Percentiles rank a stretch among this genome's conserved stretches.
Evolutionary conservation across 768 basidiomycete species (phyloP).

Genomic region (Lentinula lateritia): DNA sequence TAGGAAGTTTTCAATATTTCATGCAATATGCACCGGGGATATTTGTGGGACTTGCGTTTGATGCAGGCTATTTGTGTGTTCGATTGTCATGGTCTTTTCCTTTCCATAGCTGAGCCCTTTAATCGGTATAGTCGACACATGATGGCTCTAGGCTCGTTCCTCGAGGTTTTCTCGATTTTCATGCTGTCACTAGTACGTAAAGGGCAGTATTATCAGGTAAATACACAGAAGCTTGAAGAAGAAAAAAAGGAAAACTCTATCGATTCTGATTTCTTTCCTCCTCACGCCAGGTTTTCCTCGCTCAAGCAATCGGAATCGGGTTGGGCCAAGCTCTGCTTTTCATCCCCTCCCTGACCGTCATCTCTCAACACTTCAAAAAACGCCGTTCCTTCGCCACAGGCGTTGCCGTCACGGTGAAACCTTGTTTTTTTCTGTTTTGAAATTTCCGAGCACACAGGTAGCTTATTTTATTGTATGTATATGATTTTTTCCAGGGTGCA

Average conservation of each 20-base stretch:
- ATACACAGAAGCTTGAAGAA: background rate
- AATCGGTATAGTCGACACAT: conserved; percentile 12
- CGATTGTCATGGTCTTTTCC: background rate
- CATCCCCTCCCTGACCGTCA: conserved; percentile 38
- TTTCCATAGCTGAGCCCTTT: background rate
- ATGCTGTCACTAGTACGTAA: conserved; percentile 5
- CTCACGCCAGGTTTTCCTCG: conserved; percentile 34
- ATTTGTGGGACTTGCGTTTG: conserved; percentile 26
- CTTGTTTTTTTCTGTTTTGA: background rate
- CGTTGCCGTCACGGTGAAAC: conserved; percentile 14
- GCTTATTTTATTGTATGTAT: no score
- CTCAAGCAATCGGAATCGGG: conserved; percentile 44
- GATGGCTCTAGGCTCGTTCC: conserved; percentile 16
- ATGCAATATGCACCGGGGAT: conserved; percentile 21
- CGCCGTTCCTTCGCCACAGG: conserved; percentile 41
- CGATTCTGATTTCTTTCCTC: conserved; percentile 28
- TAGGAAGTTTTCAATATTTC: conserved; percentile 29
- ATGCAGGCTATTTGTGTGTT: conserved; percentile 28
- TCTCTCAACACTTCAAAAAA: conserved; percentile 44
- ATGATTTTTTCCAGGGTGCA: conserved; percentile 9
- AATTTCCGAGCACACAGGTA: background rate
- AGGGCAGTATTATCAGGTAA: background rate
- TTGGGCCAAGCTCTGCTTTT: conserved; percentile 41
- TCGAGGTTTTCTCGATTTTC: conserved; percentile 23
- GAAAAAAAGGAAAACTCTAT: conserved; percentile 11